Evolutionary conservation across 495 filamentous ascomycete species (phyloP), one percentile per base, ranked within the genome.

Genomic region (Aspergillus haitiensis): DNA sequence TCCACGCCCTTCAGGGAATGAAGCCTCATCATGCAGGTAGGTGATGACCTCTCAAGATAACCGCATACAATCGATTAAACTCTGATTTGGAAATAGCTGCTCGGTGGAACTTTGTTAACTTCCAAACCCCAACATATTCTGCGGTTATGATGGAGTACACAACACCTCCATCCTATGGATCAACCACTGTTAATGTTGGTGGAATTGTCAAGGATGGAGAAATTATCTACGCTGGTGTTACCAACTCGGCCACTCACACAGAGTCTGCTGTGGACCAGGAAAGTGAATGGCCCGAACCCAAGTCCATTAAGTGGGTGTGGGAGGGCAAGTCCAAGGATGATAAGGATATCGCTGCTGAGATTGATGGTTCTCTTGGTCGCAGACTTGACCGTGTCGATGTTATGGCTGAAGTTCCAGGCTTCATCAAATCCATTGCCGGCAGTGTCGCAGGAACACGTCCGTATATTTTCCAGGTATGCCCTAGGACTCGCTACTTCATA

Each of bases 141-240:
- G 93, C 92, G 31, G 70, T 94, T 56, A 82, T 97, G 83, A 98
- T 98, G 94, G 89, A 98, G 72, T 98, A 82, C 74, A 96, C 86
- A 21, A 98, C 94, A 1, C 94, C 94, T n/a, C 86, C 89, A 7
- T 96, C 93, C 6, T 98, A 98, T 65, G 94, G 92, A 34, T 86
- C 86, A 32, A 95, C 92, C n/a, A 78, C 80, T 27, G 93, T 98
- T 48, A 91, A 83, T 59, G 90, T 97, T 31, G 88, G 91, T 52
- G 90, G 86, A 53, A 82, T 98, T 49, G 83, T 84, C 50, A 92
- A 86, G 62, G 90, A 96, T 55, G 89, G 82, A 9, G 85, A 91
- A 71, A 84, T 98, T 47, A 71, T 98, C 52, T 84, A 81, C 35
- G 93, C 87, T 31, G 89, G 90, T 16, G 72, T 80, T 31, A 76